Conservation (phyloP, 352 stramenopile genomes). For the Globisporangium yorkense region DNA sequence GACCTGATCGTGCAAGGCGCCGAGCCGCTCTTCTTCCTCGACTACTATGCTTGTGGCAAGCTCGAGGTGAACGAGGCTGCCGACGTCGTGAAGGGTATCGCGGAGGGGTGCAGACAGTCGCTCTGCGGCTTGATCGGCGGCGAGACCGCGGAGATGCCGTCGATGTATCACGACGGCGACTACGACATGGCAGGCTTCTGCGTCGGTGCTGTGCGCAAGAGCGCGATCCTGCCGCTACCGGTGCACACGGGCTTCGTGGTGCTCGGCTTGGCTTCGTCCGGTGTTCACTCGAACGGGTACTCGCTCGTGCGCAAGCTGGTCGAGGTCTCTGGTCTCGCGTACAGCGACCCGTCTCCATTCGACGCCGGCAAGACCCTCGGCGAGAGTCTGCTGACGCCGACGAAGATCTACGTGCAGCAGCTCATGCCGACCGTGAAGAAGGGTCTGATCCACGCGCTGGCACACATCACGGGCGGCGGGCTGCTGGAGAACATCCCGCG, state of each 20-base stretch:
- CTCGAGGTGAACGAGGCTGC: slow-evolving; percentile 93
- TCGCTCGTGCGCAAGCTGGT: slow-evolving; percentile 97
- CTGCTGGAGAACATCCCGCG: slow-evolving; percentile 98
- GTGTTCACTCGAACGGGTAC: slow-evolving; percentile 99
- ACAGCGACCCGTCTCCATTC: slow-evolving; percentile 77
- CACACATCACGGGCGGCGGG: slow-evolving; percentile 98
- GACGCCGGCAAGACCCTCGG: slow-evolving; percentile 84
- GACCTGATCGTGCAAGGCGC: slow-evolving; percentile 98
- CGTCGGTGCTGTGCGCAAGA: slow-evolving; percentile 93
- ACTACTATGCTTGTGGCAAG: slow-evolving; percentile 99
- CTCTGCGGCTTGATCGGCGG: slow-evolving; percentile 95
- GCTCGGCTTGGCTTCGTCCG: slow-evolving; percentile 93
- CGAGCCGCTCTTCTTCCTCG: slow-evolving; percentile 99
- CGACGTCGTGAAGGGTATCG: slow-evolving; percentile 96
- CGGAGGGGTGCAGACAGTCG: slow-evolving; percentile 95
- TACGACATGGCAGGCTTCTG: slow-evolving; percentile 99
- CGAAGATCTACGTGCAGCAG: slow-evolving; percentile 97
- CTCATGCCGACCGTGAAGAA: slow-evolving; percentile 78
- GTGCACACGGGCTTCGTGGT: slow-evolving; percentile 90
- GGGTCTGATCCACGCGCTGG: slow-evolving; percentile 87
- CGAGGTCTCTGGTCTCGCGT: slow-evolving; percentile 83
- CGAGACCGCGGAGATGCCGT: slow-evolving; percentile 99
- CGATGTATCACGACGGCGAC: slow-evolving; percentile 97
- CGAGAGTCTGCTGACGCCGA: slow-evolving; percentile 94
- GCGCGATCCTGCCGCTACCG: slow-evolving; percentile 81